phyloP scores from a whole-genome alignment of 768 basidiomycete genomes.

The Serpula lacrymans region DNA sequence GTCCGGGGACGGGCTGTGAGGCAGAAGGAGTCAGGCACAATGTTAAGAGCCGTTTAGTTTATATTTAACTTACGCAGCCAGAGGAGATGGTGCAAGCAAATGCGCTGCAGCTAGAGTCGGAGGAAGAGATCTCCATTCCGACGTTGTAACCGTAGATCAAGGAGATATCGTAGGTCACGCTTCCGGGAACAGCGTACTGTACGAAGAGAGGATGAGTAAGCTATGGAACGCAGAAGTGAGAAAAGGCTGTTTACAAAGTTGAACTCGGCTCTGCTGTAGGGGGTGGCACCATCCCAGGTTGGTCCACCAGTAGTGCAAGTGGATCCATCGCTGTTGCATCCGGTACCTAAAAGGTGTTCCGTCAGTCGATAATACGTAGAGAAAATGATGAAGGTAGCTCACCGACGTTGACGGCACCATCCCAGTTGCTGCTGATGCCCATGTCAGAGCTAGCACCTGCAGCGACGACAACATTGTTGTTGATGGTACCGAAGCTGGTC shows the following conservation, averaged over 20 bases:
- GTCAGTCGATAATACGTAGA: conserved; percentile 8
- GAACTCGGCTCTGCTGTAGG: conserved; percentile 31
- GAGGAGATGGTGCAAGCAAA: conserved; percentile 29
- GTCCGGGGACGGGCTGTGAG: conserved; percentile 27
- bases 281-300: conserved; percentile 25
- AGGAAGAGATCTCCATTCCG: conserved; percentile 30
- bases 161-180: conserved; percentile 30
- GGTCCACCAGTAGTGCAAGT: conserved; percentile 28
- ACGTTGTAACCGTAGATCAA: conserved; percentile 32
- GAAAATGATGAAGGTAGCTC: too few species aligned
- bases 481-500: conserved; percentile 7
- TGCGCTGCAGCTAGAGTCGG: conserved; percentile 18
- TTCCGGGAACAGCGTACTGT: conserved; percentile 21
- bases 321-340: conserved; percentile 17
- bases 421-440: too few species aligned
- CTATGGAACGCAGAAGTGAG: background rate
- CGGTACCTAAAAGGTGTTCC: conserved; percentile 22
- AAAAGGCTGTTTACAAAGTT: conserved; percentile 23
- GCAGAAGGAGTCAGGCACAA: conserved; percentile 2
- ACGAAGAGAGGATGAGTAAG: background rate
- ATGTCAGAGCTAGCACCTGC: conserved; percentile 6
- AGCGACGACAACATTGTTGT: conserved; percentile 5
- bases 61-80: conserved; percentile 21
- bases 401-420: too few species aligned
- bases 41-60: too few species aligned